Evolutionary conservation across 2,329 filamentous ascomycete species (phyloP).

Genomic region (Epichloe uncinata): DNA sequence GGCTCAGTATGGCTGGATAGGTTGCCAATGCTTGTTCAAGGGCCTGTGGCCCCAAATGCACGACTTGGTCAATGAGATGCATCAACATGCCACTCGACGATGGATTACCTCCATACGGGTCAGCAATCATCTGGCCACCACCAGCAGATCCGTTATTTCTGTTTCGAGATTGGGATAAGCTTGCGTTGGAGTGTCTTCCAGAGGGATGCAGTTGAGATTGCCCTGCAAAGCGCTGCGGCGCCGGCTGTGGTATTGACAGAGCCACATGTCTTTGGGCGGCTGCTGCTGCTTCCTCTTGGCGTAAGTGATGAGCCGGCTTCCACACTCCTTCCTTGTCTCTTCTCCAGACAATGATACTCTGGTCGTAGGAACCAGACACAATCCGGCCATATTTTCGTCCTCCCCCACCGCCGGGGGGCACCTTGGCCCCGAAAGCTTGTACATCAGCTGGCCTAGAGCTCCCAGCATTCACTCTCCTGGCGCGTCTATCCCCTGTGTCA

Average conservation of each 20-base stretch:
- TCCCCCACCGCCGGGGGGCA: conserved; percentile 89
- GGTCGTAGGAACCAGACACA: conserved; percentile 91
- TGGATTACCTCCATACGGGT: conserved; percentile 2
- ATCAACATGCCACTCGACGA: conserved; percentile 28
- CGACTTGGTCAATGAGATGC: conserved; percentile 38
- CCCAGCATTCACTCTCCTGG: conserved; percentile 49
- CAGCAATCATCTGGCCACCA: not conserved
- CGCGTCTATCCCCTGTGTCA: conserved; percentile 20
- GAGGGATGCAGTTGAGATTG: not conserved
- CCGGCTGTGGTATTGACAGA: not conserved
- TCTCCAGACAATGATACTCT: conserved; percentile 91
- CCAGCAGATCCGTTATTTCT: not conserved
- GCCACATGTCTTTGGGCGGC: conserved; percentile 27
- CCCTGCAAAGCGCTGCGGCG: not conserved
- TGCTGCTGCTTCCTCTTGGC: conserved; percentile 56
- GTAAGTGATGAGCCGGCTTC: conserved; percentile 61
- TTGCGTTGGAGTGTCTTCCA: not conserved
- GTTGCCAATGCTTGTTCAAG: conserved; percentile 31
- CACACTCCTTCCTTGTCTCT: conserved; percentile 75
- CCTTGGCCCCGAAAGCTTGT: conserved; percentile 66
- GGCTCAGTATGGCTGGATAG: conserved; percentile 35
- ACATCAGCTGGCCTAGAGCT: conserved; percentile 65
- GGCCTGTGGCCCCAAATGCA: conserved; percentile 35
- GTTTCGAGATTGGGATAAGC: not conserved
- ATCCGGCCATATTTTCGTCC: conserved; percentile 87